Evolutionary conservation across 345 rosid species (phyloP).

Genomic region (Eucalyptus cladocalyx): DNA sequence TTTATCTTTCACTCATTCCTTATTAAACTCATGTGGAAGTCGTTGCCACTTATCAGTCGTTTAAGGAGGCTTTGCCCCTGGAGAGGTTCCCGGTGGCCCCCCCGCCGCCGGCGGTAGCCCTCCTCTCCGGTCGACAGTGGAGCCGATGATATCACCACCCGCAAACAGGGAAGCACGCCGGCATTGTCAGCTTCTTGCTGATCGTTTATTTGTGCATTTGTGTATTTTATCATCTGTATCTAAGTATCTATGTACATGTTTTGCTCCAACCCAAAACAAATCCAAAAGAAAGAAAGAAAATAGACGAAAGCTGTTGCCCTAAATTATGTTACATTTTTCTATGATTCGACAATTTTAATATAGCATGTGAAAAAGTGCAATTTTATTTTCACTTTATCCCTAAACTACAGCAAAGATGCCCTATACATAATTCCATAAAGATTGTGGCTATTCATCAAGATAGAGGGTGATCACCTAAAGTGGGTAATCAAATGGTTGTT

Average conservation of each 20-base stretch:
- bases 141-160: not conserved
- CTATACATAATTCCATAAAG: not conserved
- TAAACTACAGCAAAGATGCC: not conserved
- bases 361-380: not conserved
- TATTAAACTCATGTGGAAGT: not conserved
- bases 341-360: not conserved
- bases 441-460: not conserved
- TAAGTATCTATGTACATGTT: not conserved
- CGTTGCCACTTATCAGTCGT: not conserved
- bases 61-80: not conserved
- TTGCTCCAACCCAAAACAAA: not conserved
- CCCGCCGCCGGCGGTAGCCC: not conserved
- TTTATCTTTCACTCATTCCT: not conserved
- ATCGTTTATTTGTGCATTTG: not conserved
- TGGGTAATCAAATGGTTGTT: not conserved
- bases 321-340: not conserved
- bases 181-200: not conserved
- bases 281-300: not conserved
- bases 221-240: not conserved
- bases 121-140: not conserved
- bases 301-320: not conserved
- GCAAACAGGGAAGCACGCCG: not conserved
- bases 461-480: not conserved
- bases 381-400: not conserved
- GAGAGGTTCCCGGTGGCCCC: not conserved